Conservation (phyloP, 73 alveolate genomes). For the Loxodes magnus region DNA sequence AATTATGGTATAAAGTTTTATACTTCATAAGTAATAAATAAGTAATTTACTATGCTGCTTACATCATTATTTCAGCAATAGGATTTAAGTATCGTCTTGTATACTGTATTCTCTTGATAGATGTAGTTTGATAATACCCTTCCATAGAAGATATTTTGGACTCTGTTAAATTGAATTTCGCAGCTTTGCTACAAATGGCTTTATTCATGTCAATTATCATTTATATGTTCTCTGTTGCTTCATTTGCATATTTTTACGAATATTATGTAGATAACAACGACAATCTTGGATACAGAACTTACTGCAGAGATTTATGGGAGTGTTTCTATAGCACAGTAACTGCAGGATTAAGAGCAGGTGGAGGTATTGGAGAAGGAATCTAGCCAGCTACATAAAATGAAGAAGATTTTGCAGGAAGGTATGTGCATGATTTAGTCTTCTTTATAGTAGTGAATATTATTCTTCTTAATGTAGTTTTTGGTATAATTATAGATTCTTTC, state of each 20-base stretch:
- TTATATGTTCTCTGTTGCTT: constrained; percentile 19
- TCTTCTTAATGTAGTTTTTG: constrained; percentile 53
- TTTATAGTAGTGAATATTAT: constrained; percentile 52
- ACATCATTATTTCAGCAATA: no score
- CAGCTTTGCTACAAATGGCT: constrained; percentile 9
- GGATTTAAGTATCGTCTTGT: no score
- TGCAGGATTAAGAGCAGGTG: constrained; percentile 70
- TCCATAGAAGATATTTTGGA: no score
- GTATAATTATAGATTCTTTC: constrained; percentile 72
- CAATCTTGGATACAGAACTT: constrained; percentile 11
- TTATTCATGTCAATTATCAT: constrained; percentile 9
- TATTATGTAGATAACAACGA: constrained; percentile 2
- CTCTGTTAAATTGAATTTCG: no score
- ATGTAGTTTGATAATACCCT: no score
- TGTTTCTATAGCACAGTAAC: constrained; percentile 56
- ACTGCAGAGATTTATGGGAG: constrained; percentile 49
- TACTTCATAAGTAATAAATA: no score
- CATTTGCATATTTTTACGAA: constrained; percentile 5
- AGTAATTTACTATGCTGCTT: no score
- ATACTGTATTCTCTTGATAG: no score
- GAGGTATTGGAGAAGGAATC: constrained; percentile 70
- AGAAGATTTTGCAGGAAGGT: constrained; percentile 35
- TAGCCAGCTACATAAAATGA: not conserved
- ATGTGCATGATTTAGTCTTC: constrained; percentile 54
- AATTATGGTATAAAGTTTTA: no score